Base-by-base conservation (phyloP, 139 green algal species). In the Eudorina sp. region DNA sequence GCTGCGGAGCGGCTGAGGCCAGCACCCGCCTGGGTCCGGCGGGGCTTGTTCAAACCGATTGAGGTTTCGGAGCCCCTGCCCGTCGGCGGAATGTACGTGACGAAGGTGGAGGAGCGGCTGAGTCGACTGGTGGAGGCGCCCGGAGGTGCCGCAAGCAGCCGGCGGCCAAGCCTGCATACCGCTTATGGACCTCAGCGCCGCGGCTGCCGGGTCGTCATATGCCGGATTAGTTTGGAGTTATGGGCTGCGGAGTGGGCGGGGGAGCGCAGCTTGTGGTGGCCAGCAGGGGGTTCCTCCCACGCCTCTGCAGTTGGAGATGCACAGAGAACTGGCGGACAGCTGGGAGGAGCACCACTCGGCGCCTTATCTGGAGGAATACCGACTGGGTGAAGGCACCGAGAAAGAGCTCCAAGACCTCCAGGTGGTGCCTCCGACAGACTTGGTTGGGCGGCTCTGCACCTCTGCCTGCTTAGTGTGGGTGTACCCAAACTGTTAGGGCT, bases 251-350 rank as follows among this genome's bases (percentile, higher is more conserved):
- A n/a, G n/a, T n/a, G n/a, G n/a, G n/a, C n/a, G n/a, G n/a, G n/a
- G n/a, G n/a, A n/a, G n/a, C n/a, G n/a, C n/a, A n/a, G n/a, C n/a
- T n/a, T n/a, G n/a, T n/a, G n/a, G n/a, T n/a, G n/a, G n/a, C n/a
- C n/a, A n/a, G n/a, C n/a, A n/a, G n/a, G n/a, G n/a, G n/a, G n/a
- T n/a, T n/a, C n/a, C n/a, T n/a, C n/a, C n/a, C n/a, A 91, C 45
- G 70, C 76, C 60, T 34, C 69, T 94, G 58, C 80, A 91, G 68
- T 16, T 38, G 21, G 43, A 55, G 36, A 91, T 93, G 90, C 85
- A 91, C 25, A 46, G 34, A 23, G 92, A 94, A 80, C 85, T 93
- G 77, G 14, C 38, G 16, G 80, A 69, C 60, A 94, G 92, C 85
- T 94, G 90, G 85, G 29, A 53, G 23, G 70, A 7, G 1, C 58